Percentiles rank a stretch among this genome's conserved stretches.
Conservation (phyloP, 139 green algal species). For the Nannochloris sp. region DNA sequence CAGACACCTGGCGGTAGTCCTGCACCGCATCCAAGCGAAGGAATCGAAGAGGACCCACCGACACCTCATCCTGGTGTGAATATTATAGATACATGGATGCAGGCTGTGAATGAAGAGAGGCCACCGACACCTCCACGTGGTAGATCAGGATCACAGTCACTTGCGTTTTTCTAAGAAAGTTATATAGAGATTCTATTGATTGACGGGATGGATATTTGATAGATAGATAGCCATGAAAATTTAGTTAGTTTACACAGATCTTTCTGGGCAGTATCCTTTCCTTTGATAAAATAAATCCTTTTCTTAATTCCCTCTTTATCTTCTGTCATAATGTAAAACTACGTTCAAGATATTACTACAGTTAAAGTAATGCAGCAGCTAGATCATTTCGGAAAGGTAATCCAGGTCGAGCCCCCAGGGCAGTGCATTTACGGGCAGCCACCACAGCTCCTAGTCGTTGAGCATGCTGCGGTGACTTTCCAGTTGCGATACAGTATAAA, state of each 20-base stretch:
- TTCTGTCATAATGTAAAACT: slow-evolving; percentile 1
- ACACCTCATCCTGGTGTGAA: slow-evolving; percentile 32
- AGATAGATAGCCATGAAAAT: too few species aligned
- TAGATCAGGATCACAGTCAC: slow-evolving; percentile 23
- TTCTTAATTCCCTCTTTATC: too few species aligned
- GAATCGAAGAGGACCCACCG: slow-evolving; percentile 45
- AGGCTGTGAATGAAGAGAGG: slow-evolving; percentile 81
- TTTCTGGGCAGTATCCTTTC: too few species aligned
- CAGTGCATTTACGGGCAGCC: slow-evolving; percentile 77
- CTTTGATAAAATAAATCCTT: too few species aligned
- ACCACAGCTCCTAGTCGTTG: slow-evolving; percentile 62
- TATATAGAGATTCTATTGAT: background rate
- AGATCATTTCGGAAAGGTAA: slow-evolving; percentile 53
- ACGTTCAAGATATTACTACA: background rate
- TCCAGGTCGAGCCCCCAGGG: slow-evolving; percentile 64
- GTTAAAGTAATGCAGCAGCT: slow-evolving; percentile 1
- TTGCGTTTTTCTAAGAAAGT: slow-evolving; percentile 16
- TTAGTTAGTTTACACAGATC: too few species aligned
- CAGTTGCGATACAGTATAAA: slow-evolving; percentile 63
- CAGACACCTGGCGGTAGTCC: slow-evolving; percentile 49
- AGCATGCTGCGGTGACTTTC: slow-evolving; percentile 26
- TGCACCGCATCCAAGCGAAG: background rate
- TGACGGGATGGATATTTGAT: background rate
- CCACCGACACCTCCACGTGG: slow-evolving; percentile 85
- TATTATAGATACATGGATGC: slow-evolving; percentile 49